Evolutionary conservation across 2,329 filamentous ascomycete genomes (phyloP).

Genomic region (Endoconidiophora laricicola): DNA sequence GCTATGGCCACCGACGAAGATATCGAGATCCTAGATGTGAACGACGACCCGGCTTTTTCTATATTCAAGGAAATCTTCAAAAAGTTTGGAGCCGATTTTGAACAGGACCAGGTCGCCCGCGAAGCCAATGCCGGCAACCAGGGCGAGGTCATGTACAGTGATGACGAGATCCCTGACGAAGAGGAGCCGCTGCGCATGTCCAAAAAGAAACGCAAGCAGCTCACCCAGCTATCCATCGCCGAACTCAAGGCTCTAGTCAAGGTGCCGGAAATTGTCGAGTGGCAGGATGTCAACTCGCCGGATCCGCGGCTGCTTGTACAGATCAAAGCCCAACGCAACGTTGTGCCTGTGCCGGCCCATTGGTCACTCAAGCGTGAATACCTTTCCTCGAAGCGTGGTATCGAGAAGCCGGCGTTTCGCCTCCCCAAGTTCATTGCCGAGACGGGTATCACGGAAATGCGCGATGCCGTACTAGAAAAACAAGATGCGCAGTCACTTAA

Average conservation of each 20-base stretch:
- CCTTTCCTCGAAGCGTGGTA: conserved; percentile 86
- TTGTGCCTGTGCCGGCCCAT: conserved; percentile 83
- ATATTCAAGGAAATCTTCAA: conserved; percentile 71
- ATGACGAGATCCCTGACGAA: conserved; percentile 75
- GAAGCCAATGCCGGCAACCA: conserved; percentile 57
- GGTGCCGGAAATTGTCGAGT: conserved; percentile 89
- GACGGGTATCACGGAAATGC: conserved; percentile 95
- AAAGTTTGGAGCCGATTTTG: conserved; percentile 53
- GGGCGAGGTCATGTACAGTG: conserved; percentile 67
- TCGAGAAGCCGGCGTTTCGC: conserved; percentile 86
- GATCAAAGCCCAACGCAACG: conserved; percentile 88
- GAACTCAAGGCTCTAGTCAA: conserved; percentile 84
- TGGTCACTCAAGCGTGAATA: conserved; percentile 97
- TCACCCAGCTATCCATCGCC: conserved; percentile 84
- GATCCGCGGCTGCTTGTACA: conserved; percentile 82
- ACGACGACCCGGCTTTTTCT: conserved; percentile 62
- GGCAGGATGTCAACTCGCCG: conserved; percentile 85
- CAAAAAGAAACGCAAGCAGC: conserved; percentile 85
- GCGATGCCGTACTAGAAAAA: conserved; percentile 89
- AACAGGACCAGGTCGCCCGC: conserved; percentile 45
- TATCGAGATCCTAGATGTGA: conserved; percentile 24
- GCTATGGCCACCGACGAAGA: background rate
- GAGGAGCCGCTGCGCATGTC: conserved; percentile 53
- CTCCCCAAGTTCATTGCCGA: conserved; percentile 94
- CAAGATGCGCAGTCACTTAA: conserved; percentile 83